Conservation (phyloP, 2,329 filamentous ascomycete species). For the Aureobasidium sp. region DNA sequence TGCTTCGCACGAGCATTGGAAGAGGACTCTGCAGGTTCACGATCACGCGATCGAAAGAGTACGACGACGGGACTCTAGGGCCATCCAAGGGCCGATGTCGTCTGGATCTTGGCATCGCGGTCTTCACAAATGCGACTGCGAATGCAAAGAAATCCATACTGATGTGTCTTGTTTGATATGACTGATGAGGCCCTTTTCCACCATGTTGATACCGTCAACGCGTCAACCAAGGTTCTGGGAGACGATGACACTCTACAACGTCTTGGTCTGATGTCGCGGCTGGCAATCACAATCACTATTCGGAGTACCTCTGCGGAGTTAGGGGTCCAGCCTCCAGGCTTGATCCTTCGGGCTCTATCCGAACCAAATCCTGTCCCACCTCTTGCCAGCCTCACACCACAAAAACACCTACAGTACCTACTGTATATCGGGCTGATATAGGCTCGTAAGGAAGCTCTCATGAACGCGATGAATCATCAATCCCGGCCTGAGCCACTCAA, state of each 20-base stretch:
- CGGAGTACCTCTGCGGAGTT: not conserved
- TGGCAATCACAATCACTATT: not conserved
- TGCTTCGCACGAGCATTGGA: not conserved
- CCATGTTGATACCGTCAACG: not conserved
- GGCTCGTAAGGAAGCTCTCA: not conserved
- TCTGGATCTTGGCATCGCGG: not conserved
- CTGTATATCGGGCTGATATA: not conserved
- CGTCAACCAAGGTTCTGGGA: too few relatives aligned
- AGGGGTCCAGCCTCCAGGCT: too few relatives aligned
- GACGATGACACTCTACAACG: not conserved
- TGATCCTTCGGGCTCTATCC: not conserved
- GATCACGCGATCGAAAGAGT: not conserved
- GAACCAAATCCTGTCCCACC: not conserved
- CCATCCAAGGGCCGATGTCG: not conserved
- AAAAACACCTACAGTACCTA: not conserved
- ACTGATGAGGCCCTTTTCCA: not conserved
- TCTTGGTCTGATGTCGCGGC: not conserved
- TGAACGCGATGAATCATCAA: not conserved
- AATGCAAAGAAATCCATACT: not conserved
- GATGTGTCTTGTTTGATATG: not conserved
- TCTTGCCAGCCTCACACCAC: not conserved
- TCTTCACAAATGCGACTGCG: not conserved
- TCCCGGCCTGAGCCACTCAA: not conserved
- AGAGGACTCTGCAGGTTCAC: not conserved
- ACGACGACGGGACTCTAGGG: not conserved